Evolutionary conservation across 768 basidiomycete species (phyloP).

Genomic region (Pulveroboletus frians): DNA sequence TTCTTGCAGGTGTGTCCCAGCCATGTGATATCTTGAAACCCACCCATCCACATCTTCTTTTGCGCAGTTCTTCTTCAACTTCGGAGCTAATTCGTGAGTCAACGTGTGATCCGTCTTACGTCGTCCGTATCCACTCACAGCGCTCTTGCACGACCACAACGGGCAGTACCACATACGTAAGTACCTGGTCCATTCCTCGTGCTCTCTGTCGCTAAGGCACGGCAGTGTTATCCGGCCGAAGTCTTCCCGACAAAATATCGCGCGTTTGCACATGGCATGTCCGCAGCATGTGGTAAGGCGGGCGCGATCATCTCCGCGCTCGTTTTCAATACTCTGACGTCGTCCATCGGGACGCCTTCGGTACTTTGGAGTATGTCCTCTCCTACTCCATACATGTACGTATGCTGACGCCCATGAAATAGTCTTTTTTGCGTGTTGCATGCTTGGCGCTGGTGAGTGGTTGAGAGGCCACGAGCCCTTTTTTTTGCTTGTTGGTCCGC

Average conservation of each 20-base stretch:
- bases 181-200: slow-evolving; percentile 3
- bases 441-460: slow-evolving; percentile 47
- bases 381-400: neutral
- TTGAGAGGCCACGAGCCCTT: neutral
- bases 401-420: neutral
- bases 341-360: slow-evolving; percentile 56
- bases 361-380: slow-evolving; percentile 67
- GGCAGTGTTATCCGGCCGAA: slow-evolving; percentile 66
- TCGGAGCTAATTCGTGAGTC: slow-evolving; percentile 64
- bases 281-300: slow-evolving; percentile 66
- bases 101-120: neutral
- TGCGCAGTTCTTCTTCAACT: slow-evolving; percentile 72
- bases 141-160: neutral
- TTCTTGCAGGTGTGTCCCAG: slow-evolving; percentile 47
- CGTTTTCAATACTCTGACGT: slow-evolving; percentile 60
- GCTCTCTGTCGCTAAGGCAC: neutral
- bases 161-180: slow-evolving; percentile 48
- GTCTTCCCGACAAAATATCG: slow-evolving; percentile 76
- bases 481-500: neutral
- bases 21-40: neutral
- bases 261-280: slow-evolving; percentile 69
- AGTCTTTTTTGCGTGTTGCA: slow-evolving; percentile 66
- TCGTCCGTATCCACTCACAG: neutral
- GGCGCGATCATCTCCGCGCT: slow-evolving; percentile 77
- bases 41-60: neutral